phyloP scores from a whole-genome alignment of 2,329 filamentous ascomycete species.

The Trichophyton benhamiae region DNA sequence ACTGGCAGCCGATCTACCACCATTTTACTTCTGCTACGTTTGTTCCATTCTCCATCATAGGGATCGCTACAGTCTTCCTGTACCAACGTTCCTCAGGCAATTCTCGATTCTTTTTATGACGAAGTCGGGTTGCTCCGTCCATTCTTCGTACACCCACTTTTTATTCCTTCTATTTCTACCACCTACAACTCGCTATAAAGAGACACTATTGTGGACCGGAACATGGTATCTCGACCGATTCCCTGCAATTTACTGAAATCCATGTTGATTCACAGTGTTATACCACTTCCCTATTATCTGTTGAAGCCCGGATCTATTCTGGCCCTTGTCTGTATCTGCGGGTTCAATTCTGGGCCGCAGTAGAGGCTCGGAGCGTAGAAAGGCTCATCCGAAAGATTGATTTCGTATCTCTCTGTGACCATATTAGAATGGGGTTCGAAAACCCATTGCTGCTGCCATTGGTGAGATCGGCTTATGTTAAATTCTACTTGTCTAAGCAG shows the following conservation, averaged over 20 bases:
- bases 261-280: not conserved
- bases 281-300: not conserved
- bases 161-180: not conserved
- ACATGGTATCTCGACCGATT: not conserved
- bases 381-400: not conserved
- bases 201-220: not conserved
- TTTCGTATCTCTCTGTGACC: not conserved
- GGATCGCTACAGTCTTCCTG: not conserved
- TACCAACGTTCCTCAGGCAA: not conserved
- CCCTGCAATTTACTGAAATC: not conserved
- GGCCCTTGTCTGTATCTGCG: not conserved
- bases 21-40: not conserved
- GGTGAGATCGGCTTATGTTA: not conserved
- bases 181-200: conserved; percentile 3
- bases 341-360: not conserved
- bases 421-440: not conserved
- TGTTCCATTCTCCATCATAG: not conserved
- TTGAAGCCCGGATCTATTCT: not conserved
- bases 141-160: not conserved
- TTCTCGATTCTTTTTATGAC: too few relatives aligned
- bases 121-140: not conserved
- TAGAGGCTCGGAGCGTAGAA: not conserved
- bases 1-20: not conserved
- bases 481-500: not conserved
- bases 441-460: not conserved